Percentiles rank a stretch among this genome's conserved stretches.
Evolutionary conservation across 2,329 filamentous ascomycete genomes (phyloP).

Genomic region (Daldinia eschscholtzii): DNA sequence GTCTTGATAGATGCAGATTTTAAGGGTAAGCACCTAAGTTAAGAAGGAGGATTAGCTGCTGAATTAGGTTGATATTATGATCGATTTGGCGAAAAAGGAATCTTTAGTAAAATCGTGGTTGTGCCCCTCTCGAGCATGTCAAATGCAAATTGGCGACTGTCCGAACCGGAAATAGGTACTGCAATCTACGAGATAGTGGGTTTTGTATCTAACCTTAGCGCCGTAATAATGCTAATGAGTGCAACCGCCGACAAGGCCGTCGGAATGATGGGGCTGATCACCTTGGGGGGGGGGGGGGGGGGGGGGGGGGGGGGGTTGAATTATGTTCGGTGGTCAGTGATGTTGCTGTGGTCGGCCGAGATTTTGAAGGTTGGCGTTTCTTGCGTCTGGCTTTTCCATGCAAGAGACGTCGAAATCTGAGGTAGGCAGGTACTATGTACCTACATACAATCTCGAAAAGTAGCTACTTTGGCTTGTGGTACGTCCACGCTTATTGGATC

Average conservation of each 20-base stretch:
- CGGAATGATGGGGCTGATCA: slow-evolving; percentile 19
- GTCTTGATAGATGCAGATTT: slow-evolving; percentile 10
- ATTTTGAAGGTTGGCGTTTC: slow-evolving; percentile 31
- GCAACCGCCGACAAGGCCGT: background rate
- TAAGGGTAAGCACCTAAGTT: slow-evolving; percentile 9
- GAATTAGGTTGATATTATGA: slow-evolving; percentile 6
- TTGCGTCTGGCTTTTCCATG: slow-evolving; percentile 24
- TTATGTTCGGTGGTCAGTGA: slow-evolving; percentile 14
- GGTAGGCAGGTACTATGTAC: slow-evolving; percentile 29
- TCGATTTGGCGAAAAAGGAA: slow-evolving; percentile 24
- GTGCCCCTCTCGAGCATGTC: slow-evolving; percentile 36
- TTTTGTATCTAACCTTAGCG: slow-evolving; percentile 17
- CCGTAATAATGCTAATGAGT: slow-evolving; percentile 9
- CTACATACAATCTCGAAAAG: slow-evolving; percentile 5
- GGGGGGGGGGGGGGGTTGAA: slow-evolving; percentile 9
- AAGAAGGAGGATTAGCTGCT: slow-evolving; percentile 16
- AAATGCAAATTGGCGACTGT: slow-evolving; percentile 39
- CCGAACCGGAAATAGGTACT: slow-evolving; percentile 35
- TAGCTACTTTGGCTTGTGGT: slow-evolving; percentile 7
- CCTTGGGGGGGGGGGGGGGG: slow-evolving; percentile 1
- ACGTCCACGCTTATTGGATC: background rate
- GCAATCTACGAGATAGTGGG: slow-evolving; percentile 19
- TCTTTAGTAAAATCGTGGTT: slow-evolving; percentile 6
- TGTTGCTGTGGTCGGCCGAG: slow-evolving; percentile 18
- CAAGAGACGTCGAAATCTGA: slow-evolving; percentile 18